A percentile compares a stretch with the other conserved stretches of the same genome.
Evolutionary conservation across 2,329 filamentous ascomycete species (phyloP).

Genomic region (Ophiostoma perfectum): DNA sequence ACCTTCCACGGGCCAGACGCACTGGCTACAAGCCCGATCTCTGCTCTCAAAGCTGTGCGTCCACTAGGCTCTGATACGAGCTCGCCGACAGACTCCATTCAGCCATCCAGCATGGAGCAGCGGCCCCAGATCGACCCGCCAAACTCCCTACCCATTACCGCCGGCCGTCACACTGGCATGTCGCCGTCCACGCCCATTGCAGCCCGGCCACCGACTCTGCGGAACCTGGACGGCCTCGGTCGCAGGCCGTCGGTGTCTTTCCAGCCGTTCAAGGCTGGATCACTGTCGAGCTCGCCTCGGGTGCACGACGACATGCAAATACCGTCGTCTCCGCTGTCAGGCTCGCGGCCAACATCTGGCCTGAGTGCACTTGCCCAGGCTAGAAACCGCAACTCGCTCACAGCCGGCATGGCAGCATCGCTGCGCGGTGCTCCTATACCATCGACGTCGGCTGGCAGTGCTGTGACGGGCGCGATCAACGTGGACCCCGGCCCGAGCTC

Average conservation of each 20-base stretch:
- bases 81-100: constrained; percentile 49
- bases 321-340: constrained; percentile 47
- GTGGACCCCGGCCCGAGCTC: constrained; percentile 57
- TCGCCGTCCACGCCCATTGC: constrained; percentile 26
- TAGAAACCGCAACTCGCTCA: constrained; percentile 66
- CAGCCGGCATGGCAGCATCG: constrained; percentile 68
- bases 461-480: constrained; percentile 6
- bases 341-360: constrained; percentile 44
- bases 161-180: constrained; percentile 19
- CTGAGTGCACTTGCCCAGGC: constrained; percentile 50
- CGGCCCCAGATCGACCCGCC: constrained; percentile 35
- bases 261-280: constrained; percentile 93
- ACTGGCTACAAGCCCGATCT: constrained; percentile 77
- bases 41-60: constrained; percentile 67
- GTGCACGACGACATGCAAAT: constrained; percentile 46
- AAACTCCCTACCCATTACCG: constrained; percentile 49
- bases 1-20: constrained; percentile 80
- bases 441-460: constrained; percentile 30
- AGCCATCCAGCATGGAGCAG: constrained; percentile 42
- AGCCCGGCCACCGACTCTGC: constrained; percentile 35
- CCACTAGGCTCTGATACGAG: constrained; percentile 56
- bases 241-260: constrained; percentile 82
- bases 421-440: constrained; percentile 58
- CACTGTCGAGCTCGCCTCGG: constrained; percentile 79
- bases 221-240: constrained; percentile 48